Percentiles rank a stretch among this genome's conserved stretches.
Conservation (phyloP, 805 yeast genomes). For the Nakazawaea sp. region DNA sequence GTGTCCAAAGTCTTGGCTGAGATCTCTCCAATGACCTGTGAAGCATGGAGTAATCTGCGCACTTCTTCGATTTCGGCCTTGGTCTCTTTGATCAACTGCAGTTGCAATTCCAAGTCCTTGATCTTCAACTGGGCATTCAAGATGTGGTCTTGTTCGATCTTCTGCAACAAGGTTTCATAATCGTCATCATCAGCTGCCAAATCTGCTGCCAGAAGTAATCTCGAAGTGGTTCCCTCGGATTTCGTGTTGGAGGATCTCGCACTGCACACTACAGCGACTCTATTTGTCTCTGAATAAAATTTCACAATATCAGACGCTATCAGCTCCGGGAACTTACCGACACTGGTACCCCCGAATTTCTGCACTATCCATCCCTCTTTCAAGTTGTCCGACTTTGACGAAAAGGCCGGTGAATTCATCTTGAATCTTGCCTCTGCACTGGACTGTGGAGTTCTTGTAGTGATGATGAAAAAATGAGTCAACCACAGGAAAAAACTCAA, state of each 20-base stretch:
- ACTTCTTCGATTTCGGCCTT: slow-evolving; percentile 61
- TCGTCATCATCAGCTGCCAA: slow-evolving; percentile 56
- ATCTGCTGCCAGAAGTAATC: slow-evolving; percentile 82
- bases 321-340: slow-evolving; percentile 85
- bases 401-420: slow-evolving; percentile 9
- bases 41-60: slow-evolving; percentile 70
- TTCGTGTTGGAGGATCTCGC: slow-evolving; percentile 91
- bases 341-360: slow-evolving; percentile 96
- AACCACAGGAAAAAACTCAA: neutral
- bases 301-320: slow-evolving; percentile 83
- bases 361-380: slow-evolving; percentile 67
- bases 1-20: slow-evolving; percentile 82
- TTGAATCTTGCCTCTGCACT: neutral
- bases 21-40: slow-evolving; percentile 87
- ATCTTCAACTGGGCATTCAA: slow-evolving; percentile 59
- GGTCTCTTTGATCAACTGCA: slow-evolving; percentile 52
- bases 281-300: slow-evolving; percentile 46
- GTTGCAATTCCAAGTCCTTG: slow-evolving; percentile 34
- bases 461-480: too few species aligned
- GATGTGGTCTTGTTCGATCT: slow-evolving; percentile 73
- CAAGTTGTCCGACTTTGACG: slow-evolving; percentile 5
- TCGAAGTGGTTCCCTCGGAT: slow-evolving; percentile 91
- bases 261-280: slow-evolving; percentile 92
- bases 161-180: slow-evolving; percentile 51
- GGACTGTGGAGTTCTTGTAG: neutral